Evolutionary conservation across 2,329 filamentous ascomycete genomes (phyloP), one percentile per base, ranked within the genome.

Genomic region (Biscogniauxia sp.): DNA sequence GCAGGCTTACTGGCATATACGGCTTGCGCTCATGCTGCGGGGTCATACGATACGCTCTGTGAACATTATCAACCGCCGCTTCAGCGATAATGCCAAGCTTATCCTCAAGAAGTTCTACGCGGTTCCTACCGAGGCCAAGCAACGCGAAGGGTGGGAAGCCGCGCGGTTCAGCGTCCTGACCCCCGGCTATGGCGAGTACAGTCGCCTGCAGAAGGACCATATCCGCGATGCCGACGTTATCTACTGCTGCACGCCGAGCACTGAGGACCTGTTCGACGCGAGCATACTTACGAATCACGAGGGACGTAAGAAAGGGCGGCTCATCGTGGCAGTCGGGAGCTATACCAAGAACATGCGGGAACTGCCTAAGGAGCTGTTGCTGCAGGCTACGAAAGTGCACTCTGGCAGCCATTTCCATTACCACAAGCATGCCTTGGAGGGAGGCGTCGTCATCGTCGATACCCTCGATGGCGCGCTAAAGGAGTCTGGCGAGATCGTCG

Each of bases 1-100:
- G 68, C 93, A 97, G 78, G 94, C 94, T 13, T 96, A 94, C 78
- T 98, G 93, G 93, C 94, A 97, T 73, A 86, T 96, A 51, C 88
- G 93, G 0, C 83, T 98, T 4, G 89, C 93, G 0, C 82, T 98
- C 11, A 82, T 94, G 64, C 82, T 95, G 55, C 89, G 84, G 20
- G 86, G 86, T 1, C 58, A 78, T 53, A 91, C 92, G 20, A 88
- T 97, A 68, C 88, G 88, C 68, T 86, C 89, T 61, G 84, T 97
- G 54, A 89, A 94, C 76, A 88, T 97, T 69, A 88, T 97, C 72
- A 96, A 93, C 70, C 88, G 91, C 37, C 80, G 82, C 57, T 91
- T 91, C 71, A 83, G 80, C 57, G 82, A 86, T 8, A 82, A 79
- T 52, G 86, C 84, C 0, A 78, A 80, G 15, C 70, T 75, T 2